Conservation (phyloP, 2,329 filamentous ascomycete species). For the Fusarium brachygibbosum region DNA sequence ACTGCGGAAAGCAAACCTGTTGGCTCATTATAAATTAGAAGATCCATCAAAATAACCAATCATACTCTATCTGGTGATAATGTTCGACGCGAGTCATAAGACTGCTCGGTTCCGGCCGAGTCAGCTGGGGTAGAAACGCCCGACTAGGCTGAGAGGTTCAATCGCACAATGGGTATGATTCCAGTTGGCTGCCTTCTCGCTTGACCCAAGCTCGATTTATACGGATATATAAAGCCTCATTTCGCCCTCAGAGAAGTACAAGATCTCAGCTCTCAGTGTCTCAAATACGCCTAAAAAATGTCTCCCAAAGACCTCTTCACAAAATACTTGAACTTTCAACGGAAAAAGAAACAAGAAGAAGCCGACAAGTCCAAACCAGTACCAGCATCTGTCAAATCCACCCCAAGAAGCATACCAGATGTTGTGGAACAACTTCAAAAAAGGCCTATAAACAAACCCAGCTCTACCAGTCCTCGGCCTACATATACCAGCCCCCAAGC, state of each 20-base stretch:
- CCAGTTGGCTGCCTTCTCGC: neutral
- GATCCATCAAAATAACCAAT: neutral
- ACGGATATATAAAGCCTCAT: neutral
- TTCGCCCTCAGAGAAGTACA: neutral
- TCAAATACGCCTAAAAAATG: constrained; percentile 1
- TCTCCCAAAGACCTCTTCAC: constrained; percentile 14
- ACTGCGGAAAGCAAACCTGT: neutral
- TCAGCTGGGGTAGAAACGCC: constrained; percentile 4
- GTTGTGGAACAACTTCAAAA: neutral
- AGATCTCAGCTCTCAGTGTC: neutral
- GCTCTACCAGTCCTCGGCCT: neutral
- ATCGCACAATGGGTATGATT: neutral
- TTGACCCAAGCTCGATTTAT: neutral
- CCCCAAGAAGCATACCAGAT: neutral
- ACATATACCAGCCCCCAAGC: neutral
- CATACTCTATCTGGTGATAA: neutral
- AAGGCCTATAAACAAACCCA: neutral
- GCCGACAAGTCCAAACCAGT: constrained; percentile 3
- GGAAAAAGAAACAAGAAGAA: constrained; percentile 10
- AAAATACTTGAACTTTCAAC: constrained; percentile 13
- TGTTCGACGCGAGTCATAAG: neutral
- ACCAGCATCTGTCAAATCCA: neutral
- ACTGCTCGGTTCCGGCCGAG: neutral
- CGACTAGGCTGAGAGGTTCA: neutral
- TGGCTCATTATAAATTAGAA: neutral